Conservation (phyloP, 495 filamentous ascomycete species). For the Penicillium cataractarum region DNA sequence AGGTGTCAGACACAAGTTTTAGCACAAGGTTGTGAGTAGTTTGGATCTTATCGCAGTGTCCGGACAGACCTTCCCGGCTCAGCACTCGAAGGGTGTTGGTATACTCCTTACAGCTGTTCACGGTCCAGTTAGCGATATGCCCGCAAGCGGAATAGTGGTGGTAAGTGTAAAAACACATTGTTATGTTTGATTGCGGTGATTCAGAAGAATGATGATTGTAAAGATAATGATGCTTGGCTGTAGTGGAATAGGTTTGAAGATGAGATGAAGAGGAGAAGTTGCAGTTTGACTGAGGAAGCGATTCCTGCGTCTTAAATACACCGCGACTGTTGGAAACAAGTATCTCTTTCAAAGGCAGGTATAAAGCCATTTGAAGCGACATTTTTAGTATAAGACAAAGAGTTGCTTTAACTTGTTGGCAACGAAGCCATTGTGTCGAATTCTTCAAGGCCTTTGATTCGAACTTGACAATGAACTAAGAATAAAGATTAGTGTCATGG, state of each 20-base stretch:
- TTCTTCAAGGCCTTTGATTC: not conserved
- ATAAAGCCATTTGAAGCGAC: not conserved
- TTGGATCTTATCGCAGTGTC: conserved; percentile 8
- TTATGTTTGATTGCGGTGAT: not conserved
- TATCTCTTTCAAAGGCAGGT: not conserved
- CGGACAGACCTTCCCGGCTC: not conserved
- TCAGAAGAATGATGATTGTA: not conserved
- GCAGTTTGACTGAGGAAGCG: not conserved
- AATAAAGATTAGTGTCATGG: not conserved
- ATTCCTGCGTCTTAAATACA: not conserved
- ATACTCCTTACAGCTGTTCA: conserved; percentile 30
- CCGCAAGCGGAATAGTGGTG: conserved; percentile 35
- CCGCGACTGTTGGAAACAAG: not conserved
- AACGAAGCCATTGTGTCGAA: not conserved
- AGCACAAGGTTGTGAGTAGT: conserved; percentile 13
- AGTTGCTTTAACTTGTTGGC: not conserved
- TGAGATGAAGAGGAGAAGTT: not conserved
- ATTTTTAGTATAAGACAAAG: not conserved
- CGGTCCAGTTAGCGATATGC: conserved; percentile 33
- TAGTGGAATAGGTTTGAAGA: not conserved
- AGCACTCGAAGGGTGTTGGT: conserved; percentile 24
- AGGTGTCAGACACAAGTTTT: not conserved
- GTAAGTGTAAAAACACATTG: conserved; percentile 35
- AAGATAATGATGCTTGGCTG: not conserved
- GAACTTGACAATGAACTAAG: not conserved